Conservation (phyloP, 2,329 filamentous ascomycete genomes). For the Bertia moriformis region DNA sequence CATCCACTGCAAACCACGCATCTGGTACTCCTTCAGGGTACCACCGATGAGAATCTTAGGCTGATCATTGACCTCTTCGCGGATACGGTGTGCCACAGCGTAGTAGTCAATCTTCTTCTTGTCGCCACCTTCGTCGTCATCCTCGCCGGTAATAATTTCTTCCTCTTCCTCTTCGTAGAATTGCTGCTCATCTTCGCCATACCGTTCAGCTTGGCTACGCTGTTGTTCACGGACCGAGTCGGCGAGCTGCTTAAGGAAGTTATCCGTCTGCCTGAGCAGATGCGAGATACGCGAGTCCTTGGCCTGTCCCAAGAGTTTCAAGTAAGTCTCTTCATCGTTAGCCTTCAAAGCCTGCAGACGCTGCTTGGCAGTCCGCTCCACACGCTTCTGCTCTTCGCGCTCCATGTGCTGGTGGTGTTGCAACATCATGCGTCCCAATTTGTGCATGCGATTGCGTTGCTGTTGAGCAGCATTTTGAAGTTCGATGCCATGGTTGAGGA, state of each 20-base stretch:
- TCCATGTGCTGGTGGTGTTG: slow-evolving; percentile 89
- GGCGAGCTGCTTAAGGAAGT: slow-evolving; percentile 89
- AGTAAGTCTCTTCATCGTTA: slow-evolving; percentile 97
- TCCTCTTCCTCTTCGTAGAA: slow-evolving; percentile 44
- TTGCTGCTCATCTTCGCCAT: slow-evolving; percentile 46
- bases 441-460: slow-evolving; percentile 64
- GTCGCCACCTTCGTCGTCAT: slow-evolving; percentile 35
- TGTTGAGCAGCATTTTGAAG: slow-evolving; percentile 52
- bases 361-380: slow-evolving; percentile 95
- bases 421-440: slow-evolving; percentile 79
- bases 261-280: slow-evolving; percentile 88
- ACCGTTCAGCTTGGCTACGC: slow-evolving; percentile 64
- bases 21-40: slow-evolving; percentile 75
- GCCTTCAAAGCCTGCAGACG: slow-evolving; percentile 97
- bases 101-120: slow-evolving; percentile 96
- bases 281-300: slow-evolving; percentile 99
- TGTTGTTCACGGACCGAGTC: slow-evolving; percentile 91
- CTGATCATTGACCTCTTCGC: slow-evolving; percentile 77
- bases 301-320: slow-evolving; percentile 92
- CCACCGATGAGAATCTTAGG: slow-evolving; percentile 80
- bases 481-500: slow-evolving; percentile 69
- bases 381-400: slow-evolving; percentile 96
- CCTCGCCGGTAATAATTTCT: slow-evolving; percentile 42
- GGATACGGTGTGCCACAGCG: slow-evolving; percentile 87
- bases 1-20: slow-evolving; percentile 72